A percentile compares a stretch with the other conserved stretches of the same genome.
phyloP scores from a whole-genome alignment of 306 rosid genomes.

The Cercis canadensis region DNA sequence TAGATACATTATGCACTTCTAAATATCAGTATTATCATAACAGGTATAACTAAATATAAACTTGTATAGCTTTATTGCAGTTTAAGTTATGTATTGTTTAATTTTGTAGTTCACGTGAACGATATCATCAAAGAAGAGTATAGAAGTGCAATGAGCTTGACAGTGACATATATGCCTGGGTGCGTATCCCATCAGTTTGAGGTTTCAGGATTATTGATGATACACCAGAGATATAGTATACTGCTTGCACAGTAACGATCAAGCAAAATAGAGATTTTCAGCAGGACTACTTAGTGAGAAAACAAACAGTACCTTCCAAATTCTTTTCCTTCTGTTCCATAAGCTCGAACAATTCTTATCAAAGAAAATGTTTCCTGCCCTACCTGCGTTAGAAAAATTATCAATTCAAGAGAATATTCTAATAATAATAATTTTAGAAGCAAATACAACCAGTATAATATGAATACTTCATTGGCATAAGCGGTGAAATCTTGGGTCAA shows the following conservation, averaged over 20 bases:
- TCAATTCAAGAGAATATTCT: conserved; percentile 22
- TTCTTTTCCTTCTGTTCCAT: conserved; percentile 64
- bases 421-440: conserved; percentile 31
- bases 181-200: background rate
- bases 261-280: conserved; percentile 20
- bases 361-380: conserved; percentile 70
- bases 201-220: conserved; percentile 18
- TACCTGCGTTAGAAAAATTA: conserved; percentile 51
- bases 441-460: conserved; percentile 25
- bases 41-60: conserved; percentile 7
- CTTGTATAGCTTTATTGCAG: background rate
- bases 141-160: conserved; percentile 10
- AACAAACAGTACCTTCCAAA: conserved; percentile 52
- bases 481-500: conserved; percentile 76
- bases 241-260: conserved; percentile 11
- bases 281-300: conserved; percentile 21
- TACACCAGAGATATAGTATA: conserved; percentile 1
- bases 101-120: background rate
- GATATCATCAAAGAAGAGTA: background rate
- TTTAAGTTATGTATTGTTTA: conserved; percentile 21
- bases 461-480: conserved; percentile 69
- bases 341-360: conserved; percentile 59
- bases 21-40: conserved; percentile 9
- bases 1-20: conserved; percentile 26
- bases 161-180: background rate